phyloP scores from a whole-genome alignment of 2,329 filamentous ascomycete species.

The Thelonectria rubi region DNA sequence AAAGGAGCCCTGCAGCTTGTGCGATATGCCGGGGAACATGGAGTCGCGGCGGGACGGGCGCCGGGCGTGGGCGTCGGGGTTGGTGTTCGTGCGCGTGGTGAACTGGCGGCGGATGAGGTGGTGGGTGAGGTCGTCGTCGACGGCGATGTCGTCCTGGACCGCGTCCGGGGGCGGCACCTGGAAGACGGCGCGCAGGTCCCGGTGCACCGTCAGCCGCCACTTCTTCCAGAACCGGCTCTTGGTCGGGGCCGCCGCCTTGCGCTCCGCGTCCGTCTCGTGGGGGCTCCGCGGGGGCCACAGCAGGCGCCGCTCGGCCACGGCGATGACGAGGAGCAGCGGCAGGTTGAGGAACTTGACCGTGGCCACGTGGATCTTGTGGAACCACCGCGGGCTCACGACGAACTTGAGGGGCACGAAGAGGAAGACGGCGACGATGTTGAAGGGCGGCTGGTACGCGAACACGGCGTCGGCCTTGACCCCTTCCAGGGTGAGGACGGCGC shows the following conservation, averaged over 20 bases:
- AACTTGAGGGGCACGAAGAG: conserved; percentile 81
- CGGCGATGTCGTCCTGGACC: conserved; percentile 64
- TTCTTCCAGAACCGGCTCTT: conserved; percentile 70
- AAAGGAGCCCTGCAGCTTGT: conserved; percentile 60
- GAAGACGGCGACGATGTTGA: conserved; percentile 81
- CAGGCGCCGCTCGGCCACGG: conserved; percentile 73
- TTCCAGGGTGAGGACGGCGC: conserved; percentile 83
- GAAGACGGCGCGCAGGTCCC: conserved; percentile 77
- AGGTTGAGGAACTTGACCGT: conserved; percentile 78
- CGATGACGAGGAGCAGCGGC: conserved; percentile 76
- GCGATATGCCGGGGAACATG: conserved; percentile 61
- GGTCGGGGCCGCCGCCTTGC: conserved; percentile 32
- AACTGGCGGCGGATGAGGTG: conserved; percentile 68
- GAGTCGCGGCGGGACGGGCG: conserved; percentile 62
- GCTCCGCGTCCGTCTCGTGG: conserved; percentile 28
- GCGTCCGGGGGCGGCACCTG: conserved; percentile 73
- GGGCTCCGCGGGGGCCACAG: conserved; percentile 62
- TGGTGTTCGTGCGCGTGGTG: conserved; percentile 26
- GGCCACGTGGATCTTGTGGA: conserved; percentile 88
- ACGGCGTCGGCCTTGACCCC: conserved; percentile 86
- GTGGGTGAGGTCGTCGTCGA: conserved; percentile 66
- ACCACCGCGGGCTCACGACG: conserved; percentile 82
- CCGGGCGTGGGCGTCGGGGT: conserved; percentile 48
- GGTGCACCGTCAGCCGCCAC: conserved; percentile 74
- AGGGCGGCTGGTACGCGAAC: conserved; percentile 83